Evolutionary conservation across 768 basidiomycete species (phyloP), one percentile per base, ranked within the genome.

Genomic region (Strobilomyces confusus): DNA sequence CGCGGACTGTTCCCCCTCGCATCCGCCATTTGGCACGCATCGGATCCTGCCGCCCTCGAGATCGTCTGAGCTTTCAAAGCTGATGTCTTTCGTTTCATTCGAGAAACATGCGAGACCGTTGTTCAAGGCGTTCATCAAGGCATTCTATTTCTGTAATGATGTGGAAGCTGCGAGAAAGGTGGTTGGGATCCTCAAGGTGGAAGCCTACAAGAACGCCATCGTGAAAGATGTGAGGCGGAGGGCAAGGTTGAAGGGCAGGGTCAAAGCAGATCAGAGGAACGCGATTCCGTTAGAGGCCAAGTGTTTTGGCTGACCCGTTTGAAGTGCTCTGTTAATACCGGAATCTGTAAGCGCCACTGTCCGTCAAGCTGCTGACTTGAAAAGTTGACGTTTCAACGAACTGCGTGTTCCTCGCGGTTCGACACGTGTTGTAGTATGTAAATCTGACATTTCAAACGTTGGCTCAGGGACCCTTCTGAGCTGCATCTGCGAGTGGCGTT

Each of bases 71-170:
- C 40, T 78, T n/a, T 71, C 77, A 11, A 66, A 67, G 36, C 63
- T 80, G 19, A 54, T 71, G n/a, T 50, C 72, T 37, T 68, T 70
- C 20, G 72, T 85, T 50, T 80, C 77, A 4, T 86, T 83, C 49
- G 71, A 74, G 52, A 74, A 70, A 51, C 86, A 89, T 63, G 75
- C 82, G n/a, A 72, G 74, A 52, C 89, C 89, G 38, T 62, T 91
- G 67, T 85, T 84, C 67, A 84, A 77, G 72, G 83, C 83, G 80
- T 83, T 91, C 68, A 80, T 87, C 61, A 82, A 78, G 60, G 82
- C 81, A 14, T 77, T 90, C 57, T 77, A 80, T 63, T 47, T 73
- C 38, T 70, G 81, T 26, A 76, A 76, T 20, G 88, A 92, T 63
- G 56, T 63, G 8, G 65, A 64, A 12, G 82, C 81, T 37, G 85